Evolutionary conservation across 2,329 filamentous ascomycete genomes (phyloP), one percentile per base, ranked within the genome.

Genomic region (Parafenestella ontariensis): DNA sequence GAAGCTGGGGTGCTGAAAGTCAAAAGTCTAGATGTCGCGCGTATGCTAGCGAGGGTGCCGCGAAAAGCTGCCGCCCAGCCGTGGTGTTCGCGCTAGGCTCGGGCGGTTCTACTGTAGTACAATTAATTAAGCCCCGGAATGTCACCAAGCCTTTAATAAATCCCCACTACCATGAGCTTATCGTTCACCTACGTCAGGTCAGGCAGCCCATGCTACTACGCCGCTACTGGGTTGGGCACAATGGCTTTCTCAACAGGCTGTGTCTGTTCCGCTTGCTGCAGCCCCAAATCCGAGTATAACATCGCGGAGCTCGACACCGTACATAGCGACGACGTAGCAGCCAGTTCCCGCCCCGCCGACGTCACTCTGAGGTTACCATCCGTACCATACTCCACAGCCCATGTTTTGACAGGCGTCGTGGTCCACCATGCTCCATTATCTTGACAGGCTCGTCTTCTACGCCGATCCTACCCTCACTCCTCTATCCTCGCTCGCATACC

Each of bases 381-480:
- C 31, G 18, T 43, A 49, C 5, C 28, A 15, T 31, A 34, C 13
- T 17, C 17, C 10, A 7, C 8, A 49, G 42, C 46, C 49, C 45
- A 44, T 46, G n/a, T 40, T 33, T 29, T 51, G 49, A 39, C 37
- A 40, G 33, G 26, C 31, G n/a, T 29, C 47, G 33, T n/a, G n/a
- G n/a, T 47, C 49, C 51, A 53, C 31, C 52, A 71, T 71, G 66
- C 54, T 70, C 15, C 49, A 65, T 28, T 68, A 65, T 48, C 64
- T 74, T 21, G 68, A 74, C 46, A 61, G 49, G 13, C 61, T 66
- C 48, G 51, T 74, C 21, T 51, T 59, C 44, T 72, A 73, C 48
- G 61, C 67, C 20, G 71, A 74, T 46, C 68, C 70, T 9, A 58
- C 63, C 8, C 63, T 74, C 24, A 70, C 72, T 26, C 54, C 62